Percentiles rank a stretch among this genome's conserved stretches.
Evolutionary conservation across 352 stramenopile species (phyloP).

Genomic region (Globisporangium middletonii): DNA sequence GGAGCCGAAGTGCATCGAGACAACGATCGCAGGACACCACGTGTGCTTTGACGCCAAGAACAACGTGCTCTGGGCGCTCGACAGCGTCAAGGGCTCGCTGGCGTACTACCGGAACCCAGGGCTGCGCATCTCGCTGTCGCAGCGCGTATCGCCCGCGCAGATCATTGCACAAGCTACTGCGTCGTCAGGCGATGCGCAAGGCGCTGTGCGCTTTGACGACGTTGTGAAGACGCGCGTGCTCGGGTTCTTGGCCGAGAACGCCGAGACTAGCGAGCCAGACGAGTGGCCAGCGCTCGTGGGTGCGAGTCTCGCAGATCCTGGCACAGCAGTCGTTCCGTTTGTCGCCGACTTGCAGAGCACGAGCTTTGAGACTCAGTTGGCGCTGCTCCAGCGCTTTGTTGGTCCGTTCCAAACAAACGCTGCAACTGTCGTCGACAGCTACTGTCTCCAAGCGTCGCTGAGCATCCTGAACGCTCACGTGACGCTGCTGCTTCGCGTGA

Average conservation of each 20-base stretch:
- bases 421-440: constrained; percentile 14
- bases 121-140: constrained; percentile 30
- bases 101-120: constrained; percentile 36
- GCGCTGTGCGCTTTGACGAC: constrained; percentile 6
- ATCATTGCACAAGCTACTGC: constrained; percentile 1
- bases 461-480: constrained; percentile 39
- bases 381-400: constrained; percentile 26
- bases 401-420: constrained; percentile 21
- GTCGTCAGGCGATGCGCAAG: no score
- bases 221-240: constrained; percentile 23
- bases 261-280: constrained; percentile 18
- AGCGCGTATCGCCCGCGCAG: constrained; percentile 13
- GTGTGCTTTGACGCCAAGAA: constrained; percentile 51
- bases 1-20: constrained; percentile 21
- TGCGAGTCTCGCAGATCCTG: not conserved
- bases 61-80: constrained; percentile 38
- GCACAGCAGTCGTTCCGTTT: constrained; percentile 24
- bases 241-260: constrained; percentile 32
- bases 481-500: constrained; percentile 17
- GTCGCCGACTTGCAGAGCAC: constrained; percentile 28
- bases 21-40: constrained; percentile 13
- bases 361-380: constrained; percentile 30
- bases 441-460: constrained; percentile 37
- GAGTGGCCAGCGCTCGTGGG: constrained; percentile 6
- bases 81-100: constrained; percentile 23